Percentiles rank a stretch among this genome's conserved stretches.
phyloP scores from a whole-genome alignment of 768 basidiomycete genomes.

The Kwoniella dendrophila region DNA sequence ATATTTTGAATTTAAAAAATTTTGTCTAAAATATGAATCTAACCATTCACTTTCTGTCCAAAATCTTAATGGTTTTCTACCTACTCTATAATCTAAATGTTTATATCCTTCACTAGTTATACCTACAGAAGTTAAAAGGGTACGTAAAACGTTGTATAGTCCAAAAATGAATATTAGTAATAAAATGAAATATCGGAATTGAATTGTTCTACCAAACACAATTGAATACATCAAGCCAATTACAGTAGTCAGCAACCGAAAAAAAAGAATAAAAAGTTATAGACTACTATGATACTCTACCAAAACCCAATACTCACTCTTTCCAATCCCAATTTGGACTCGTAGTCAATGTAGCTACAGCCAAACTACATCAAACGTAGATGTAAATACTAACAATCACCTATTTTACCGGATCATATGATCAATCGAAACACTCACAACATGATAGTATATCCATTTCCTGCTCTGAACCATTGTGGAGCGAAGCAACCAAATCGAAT shows the following conservation, averaged over 20 bases:
- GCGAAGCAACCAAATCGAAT: slow-evolving; percentile 43
- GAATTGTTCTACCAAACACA: slow-evolving; percentile 16
- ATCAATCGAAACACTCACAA: slow-evolving; percentile 27
- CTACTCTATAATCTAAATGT: slow-evolving; percentile 22
- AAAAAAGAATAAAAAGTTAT: no score
- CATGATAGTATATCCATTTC: slow-evolving; percentile 45
- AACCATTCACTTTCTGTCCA: slow-evolving; percentile 38
- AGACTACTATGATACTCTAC: no score
- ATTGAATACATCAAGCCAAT: not conserved
- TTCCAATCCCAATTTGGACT: slow-evolving; percentile 33
- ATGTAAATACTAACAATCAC: not conserved
- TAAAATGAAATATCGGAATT: slow-evolving; percentile 31
- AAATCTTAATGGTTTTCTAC: slow-evolving; percentile 31
- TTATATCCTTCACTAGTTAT: slow-evolving; percentile 16
- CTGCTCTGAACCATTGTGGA: slow-evolving; percentile 42
- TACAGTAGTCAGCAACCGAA: not conserved
- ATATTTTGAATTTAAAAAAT: slow-evolving; percentile 12
- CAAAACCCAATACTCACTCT: slow-evolving; percentile 16
- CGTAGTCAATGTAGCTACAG: slow-evolving; percentile 23
- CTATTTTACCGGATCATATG: not conserved
- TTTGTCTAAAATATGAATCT: slow-evolving; percentile 7
- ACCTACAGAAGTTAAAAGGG: slow-evolving; percentile 12
- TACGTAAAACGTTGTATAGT: slow-evolving; percentile 39
- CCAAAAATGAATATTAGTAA: slow-evolving; percentile 34
- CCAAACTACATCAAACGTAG: slow-evolving; percentile 17